Percentiles rank a stretch among this genome's conserved stretches.
phyloP scores from a whole-genome alignment of 2,329 filamentous ascomycete genomes.

The Tolypocladium ovalisporum region DNA sequence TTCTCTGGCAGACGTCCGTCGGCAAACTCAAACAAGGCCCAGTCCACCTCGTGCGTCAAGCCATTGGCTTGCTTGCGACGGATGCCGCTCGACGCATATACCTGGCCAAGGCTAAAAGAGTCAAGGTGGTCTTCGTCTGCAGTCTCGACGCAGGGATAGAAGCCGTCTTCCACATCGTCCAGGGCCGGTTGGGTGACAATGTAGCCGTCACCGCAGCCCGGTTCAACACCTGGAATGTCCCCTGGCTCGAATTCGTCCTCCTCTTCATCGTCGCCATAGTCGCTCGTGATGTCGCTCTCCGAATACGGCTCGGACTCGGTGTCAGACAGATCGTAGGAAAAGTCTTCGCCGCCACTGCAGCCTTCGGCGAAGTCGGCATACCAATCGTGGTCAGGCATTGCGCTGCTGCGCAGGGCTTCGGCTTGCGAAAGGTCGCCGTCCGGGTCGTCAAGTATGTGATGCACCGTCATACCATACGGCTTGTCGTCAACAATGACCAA shows the following conservation, averaged over 20 bases:
- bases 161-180: constrained; percentile 73
- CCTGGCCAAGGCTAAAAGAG: constrained; percentile 67
- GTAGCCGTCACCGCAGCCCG: constrained; percentile 65
- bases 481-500: constrained; percentile 75
- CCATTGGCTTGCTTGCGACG: constrained; percentile 62
- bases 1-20: constrained; percentile 57
- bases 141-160: constrained; percentile 62
- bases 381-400: constrained; percentile 27
- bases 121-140: constrained; percentile 75
- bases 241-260: constrained; percentile 50
- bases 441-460: constrained; percentile 82
- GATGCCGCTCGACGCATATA: constrained; percentile 86
- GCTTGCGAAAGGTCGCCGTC: constrained; percentile 29
- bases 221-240: constrained; percentile 68
- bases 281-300: constrained; percentile 41
- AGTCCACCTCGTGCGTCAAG: constrained; percentile 84
- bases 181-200: constrained; percentile 85
- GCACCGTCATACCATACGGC: constrained; percentile 89
- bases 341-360: constrained; percentile 40
- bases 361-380: constrained; percentile 29
- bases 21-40: constrained; percentile 79
- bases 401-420: constrained; percentile 26
- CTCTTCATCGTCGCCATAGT: constrained; percentile 41
- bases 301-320: constrained; percentile 45
- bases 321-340: constrained; percentile 51